Evolutionary conservation across 192 early-diverging fungal species (phyloP).

Genomic region (Mortierella antarctica): DNA sequence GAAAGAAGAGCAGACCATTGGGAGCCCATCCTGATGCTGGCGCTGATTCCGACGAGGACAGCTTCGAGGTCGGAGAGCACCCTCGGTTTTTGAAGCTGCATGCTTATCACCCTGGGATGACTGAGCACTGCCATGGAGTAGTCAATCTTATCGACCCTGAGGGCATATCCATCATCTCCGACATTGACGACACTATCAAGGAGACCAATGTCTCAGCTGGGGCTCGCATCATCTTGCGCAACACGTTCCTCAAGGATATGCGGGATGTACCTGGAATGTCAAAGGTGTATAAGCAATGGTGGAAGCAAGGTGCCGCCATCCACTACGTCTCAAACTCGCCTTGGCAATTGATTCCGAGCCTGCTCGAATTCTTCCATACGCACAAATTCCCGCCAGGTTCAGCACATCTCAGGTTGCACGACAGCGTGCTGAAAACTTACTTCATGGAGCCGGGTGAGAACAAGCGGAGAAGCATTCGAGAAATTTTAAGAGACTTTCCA

Average conservation of each 20-base stretch:
- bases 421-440: constrained; percentile 57
- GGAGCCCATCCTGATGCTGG: too few species aligned
- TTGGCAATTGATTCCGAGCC: constrained; percentile 86
- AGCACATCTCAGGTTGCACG: constrained; percentile 68
- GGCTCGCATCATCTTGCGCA: constrained; percentile 70
- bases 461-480: constrained; percentile 23
- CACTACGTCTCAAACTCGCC: constrained; percentile 95
- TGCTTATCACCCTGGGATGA: constrained; percentile 40
- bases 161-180: constrained; percentile 86
- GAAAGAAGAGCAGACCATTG: constrained; percentile 5
- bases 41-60: constrained; percentile 24
- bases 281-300: constrained; percentile 73
- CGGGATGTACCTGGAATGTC: constrained; percentile 85
- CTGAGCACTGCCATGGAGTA: constrained; percentile 39
- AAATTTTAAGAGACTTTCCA: constrained; percentile 74
- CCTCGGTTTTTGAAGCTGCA: constrained; percentile 21
- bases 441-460: constrained; percentile 29
- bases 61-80: constrained; percentile 10
- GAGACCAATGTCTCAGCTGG: constrained; percentile 75
- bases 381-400: constrained; percentile 87
- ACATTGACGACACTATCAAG: constrained; percentile 97
- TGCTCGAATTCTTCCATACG: constrained; percentile 76
- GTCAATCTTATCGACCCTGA: constrained; percentile 71
- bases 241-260: constrained; percentile 77
- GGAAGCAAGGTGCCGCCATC: constrained; percentile 66